Conservation (phyloP, 2,329 filamentous ascomycete species). For the Hymenoscyphus scutula region DNA sequence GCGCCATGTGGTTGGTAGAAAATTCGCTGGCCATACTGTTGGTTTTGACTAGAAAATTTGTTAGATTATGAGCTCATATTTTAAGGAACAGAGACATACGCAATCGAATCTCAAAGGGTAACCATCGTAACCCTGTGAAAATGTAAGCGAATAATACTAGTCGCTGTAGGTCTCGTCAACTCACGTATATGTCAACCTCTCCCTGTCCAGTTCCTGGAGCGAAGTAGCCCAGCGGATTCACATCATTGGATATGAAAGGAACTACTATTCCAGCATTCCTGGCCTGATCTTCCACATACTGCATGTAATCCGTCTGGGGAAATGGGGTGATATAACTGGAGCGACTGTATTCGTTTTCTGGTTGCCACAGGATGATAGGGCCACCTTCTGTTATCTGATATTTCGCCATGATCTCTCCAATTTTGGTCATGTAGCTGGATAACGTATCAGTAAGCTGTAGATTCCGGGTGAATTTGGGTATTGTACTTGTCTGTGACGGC, state of each 20-base stretch:
- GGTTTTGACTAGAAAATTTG: slow-evolving; percentile 34
- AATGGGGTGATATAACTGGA: slow-evolving; percentile 50
- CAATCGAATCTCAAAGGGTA: background rate
- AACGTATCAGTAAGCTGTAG: background rate
- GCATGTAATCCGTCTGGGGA: slow-evolving; percentile 66
- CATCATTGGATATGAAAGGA: slow-evolving; percentile 75
- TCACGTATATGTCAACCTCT: slow-evolving; percentile 36
- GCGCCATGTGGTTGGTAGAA: slow-evolving; percentile 56
- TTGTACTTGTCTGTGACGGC: slow-evolving; percentile 58
- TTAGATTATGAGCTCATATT: background rate
- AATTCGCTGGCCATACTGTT: slow-evolving; percentile 55
- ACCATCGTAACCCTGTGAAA: background rate
- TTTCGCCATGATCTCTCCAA: slow-evolving; percentile 66
- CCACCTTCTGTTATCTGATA: slow-evolving; percentile 81
- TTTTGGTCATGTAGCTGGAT: slow-evolving; percentile 46
- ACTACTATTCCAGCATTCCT: slow-evolving; percentile 68
- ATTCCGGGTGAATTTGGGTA: background rate
- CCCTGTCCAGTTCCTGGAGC: slow-evolving; percentile 33
- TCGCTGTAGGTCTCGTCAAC: background rate
- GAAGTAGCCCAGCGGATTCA: slow-evolving; percentile 25
- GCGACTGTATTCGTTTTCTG: slow-evolving; percentile 77
- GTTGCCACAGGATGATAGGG: slow-evolving; percentile 74
- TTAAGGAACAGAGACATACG: background rate
- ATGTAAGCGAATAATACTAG: background rate
- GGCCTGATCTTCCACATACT: slow-evolving; percentile 67